Evolutionary conservation across 768 basidiomycete genomes (phyloP).

Genomic region (Tricholoma hemisulphureum): DNA sequence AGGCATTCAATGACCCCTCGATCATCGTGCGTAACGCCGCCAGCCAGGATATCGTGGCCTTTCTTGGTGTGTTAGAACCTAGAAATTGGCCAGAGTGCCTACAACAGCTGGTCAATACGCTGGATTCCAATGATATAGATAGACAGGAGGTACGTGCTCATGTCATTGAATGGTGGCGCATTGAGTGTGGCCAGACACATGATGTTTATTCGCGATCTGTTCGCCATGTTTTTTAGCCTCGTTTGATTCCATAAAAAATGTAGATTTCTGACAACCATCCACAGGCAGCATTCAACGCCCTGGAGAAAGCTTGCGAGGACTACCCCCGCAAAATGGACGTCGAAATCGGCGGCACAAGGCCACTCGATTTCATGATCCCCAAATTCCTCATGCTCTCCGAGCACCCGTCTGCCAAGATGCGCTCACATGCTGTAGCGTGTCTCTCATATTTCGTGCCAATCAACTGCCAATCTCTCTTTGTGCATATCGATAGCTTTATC

Average conservation of each 20-base stretch:
- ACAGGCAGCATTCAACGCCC: constrained; percentile 87
- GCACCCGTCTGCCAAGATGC: constrained; percentile 84
- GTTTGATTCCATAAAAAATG: neutral
- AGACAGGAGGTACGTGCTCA: constrained; percentile 76
- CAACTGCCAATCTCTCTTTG: constrained; percentile 80
- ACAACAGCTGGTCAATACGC: constrained; percentile 73
- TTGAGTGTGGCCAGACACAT: neutral
- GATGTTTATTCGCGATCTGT: neutral
- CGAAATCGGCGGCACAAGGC: constrained; percentile 88
- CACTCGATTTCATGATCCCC: constrained; percentile 94
- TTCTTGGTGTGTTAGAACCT: constrained; percentile 85
- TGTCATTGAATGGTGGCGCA: constrained; percentile 2
- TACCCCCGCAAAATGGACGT: constrained; percentile 94
- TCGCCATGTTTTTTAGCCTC: constrained; percentile 5
- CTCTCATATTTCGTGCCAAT: constrained; percentile 92
- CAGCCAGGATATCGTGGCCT: constrained; percentile 87
- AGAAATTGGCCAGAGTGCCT: constrained; percentile 96
- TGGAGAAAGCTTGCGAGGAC: constrained; percentile 96
- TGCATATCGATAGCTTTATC: constrained; percentile 92
- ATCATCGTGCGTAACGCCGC: constrained; percentile 93
- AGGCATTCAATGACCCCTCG: constrained; percentile 78
- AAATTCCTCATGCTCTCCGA: constrained; percentile 89
- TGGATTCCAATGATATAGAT: constrained; percentile 73
- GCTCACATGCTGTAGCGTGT: constrained; percentile 90
- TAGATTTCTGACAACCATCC: constrained; percentile 14